phyloP scores from a whole-genome alignment of 129 eudicot genomes.

The Helianthus annuus region HanXRQr2.0-SUNRISE NC_035435.2:144641356-144641855 shows the following conservation, averaged over 20 bases:
- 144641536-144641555: slow-evolving; percentile 14
- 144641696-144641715: too few species aligned
- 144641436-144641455: slow-evolving; percentile 38
- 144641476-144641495: slow-evolving; percentile 35
- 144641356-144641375: slow-evolving; percentile 42
- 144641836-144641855: too few species aligned
- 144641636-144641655: neutral
- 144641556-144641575: neutral
- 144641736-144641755: too few species aligned
- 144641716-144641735: too few species aligned
- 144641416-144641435: slow-evolving; percentile 39
- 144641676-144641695: neutral
- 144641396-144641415: slow-evolving; percentile 35
- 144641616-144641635: neutral
- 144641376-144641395: slow-evolving; percentile 36
- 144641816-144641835: too few species aligned
- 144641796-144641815: too few species aligned
- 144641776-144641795: too few species aligned
- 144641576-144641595: neutral
- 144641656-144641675: neutral
- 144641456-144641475: slow-evolving; percentile 42
- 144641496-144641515: slow-evolving; percentile 30
- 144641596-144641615: neutral
- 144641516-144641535: slow-evolving; percentile 17
- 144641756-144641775: too few species aligned